A percentile compares a stretch with the other conserved stretches of the same genome.
Evolutionary conservation across 345 rosid genomes (phyloP).

Genomic region (Pugionium cornutum): DNA sequence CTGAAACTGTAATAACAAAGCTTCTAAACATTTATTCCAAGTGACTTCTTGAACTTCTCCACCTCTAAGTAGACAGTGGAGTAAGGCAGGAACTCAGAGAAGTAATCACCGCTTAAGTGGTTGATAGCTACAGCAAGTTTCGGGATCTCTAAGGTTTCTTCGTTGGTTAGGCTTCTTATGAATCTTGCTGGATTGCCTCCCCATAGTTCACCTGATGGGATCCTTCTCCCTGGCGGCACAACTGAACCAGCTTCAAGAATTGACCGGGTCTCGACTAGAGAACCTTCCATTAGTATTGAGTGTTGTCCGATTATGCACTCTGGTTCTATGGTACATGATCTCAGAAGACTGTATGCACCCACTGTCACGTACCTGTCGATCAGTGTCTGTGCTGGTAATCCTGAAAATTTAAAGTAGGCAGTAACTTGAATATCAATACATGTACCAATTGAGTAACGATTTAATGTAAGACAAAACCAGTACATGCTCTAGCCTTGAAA

Average conservation of each 20-base stretch:
- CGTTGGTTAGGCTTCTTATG: slow-evolving; percentile 78
- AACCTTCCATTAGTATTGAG: slow-evolving; percentile 98
- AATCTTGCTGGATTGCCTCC: slow-evolving; percentile 97
- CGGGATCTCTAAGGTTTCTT: slow-evolving; percentile 90
- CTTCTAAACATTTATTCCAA: slow-evolving; percentile 61
- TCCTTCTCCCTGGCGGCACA: slow-evolving; percentile 93
- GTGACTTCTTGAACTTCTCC: slow-evolving; percentile 79
- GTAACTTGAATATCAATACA: no score
- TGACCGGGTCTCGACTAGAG: slow-evolving; percentile 84
- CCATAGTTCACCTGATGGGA: slow-evolving; percentile 96
- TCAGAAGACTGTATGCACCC: slow-evolving; percentile 81
- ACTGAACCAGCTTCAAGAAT: slow-evolving; percentile 96
- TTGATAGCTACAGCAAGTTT: slow-evolving; percentile 94
- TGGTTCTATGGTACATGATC: slow-evolving; percentile 95
- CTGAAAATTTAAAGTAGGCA: slow-evolving; percentile 44
- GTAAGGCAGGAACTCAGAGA: slow-evolving; percentile 90
- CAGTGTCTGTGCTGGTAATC: slow-evolving; percentile 86
- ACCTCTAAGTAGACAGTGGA: slow-evolving; percentile 92
- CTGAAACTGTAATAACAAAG: slow-evolving; percentile 11
- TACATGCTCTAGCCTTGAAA: background rate
- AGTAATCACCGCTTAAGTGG: slow-evolving; percentile 72
- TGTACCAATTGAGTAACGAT: background rate
- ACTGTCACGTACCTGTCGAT: slow-evolving; percentile 89
- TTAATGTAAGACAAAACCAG: background rate
- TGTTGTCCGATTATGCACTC: slow-evolving; percentile 97